Conservation (phyloP, 129 eudicot species). For the Cynara cardunculus region DNA sequence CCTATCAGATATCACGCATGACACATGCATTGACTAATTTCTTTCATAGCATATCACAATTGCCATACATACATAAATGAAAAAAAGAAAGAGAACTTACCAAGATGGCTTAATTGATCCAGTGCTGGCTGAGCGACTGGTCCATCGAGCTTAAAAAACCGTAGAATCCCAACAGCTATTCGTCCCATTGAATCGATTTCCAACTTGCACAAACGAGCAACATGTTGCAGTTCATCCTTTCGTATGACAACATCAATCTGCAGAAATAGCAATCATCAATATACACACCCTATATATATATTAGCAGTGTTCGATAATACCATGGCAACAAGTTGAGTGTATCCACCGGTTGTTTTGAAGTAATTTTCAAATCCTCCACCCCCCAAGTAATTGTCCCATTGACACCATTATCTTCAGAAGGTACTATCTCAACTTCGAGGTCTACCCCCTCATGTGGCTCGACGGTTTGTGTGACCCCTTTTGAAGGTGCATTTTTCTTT, state of each 20-base stretch:
- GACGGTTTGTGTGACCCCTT: slow-evolving; percentile 23
- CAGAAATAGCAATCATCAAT: neutral
- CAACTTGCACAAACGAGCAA: slow-evolving; percentile 56
- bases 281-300: neutral
- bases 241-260: slow-evolving; percentile 81
- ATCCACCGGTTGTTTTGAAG: slow-evolving; percentile 77
- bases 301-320: neutral
- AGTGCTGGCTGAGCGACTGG: slow-evolving; percentile 66
- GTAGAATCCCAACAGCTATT: slow-evolving; percentile 65
- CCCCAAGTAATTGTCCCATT: slow-evolving; percentile 46
- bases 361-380: slow-evolving; percentile 59
- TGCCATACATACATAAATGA: neutral
- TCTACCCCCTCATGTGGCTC: slow-evolving; percentile 55
- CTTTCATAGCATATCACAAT: neutral
- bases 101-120: slow-evolving; percentile 65
- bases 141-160: slow-evolving; percentile 72
- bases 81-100: slow-evolving; percentile 32
- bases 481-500: slow-evolving; percentile 28
- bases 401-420: slow-evolving; percentile 42
- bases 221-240: slow-evolving; percentile 76
- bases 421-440: slow-evolving; percentile 49
- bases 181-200: slow-evolving; percentile 83
- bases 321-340: slow-evolving; percentile 3
- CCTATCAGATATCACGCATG: neutral
- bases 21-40: neutral